Percentiles rank a stretch among this genome's conserved stretches.
These are phyloP conservation scores for Metschnikowia corniflorae DNA, from an alignment of 805 yeast genomes.

Conservation along the genomic window DNA sequence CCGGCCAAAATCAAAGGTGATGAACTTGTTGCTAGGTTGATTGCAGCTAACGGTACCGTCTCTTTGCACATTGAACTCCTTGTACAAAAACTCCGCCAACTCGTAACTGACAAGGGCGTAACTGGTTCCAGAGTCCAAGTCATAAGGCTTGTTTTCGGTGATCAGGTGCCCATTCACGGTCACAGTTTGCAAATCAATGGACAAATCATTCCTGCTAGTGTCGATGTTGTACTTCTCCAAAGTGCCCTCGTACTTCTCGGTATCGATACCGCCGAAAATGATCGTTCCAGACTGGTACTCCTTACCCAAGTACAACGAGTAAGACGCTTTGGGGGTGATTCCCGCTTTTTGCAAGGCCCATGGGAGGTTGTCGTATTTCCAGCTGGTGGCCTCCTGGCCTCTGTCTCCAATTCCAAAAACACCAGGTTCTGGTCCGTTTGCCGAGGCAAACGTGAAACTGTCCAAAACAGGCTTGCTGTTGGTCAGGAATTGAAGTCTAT, in stretches of 20 bases:
- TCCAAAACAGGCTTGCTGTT: slow-evolving; percentile 6
- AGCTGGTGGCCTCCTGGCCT: slow-evolving; percentile 7
- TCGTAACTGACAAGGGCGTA: slow-evolving; percentile 11
- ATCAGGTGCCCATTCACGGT: slow-evolving; percentile 9
- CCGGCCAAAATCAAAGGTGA: slow-evolving; percentile 12
- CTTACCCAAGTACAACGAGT: slow-evolving; percentile 58
- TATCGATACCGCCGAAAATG: slow-evolving; percentile 42
- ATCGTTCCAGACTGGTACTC: slow-evolving; percentile 27
- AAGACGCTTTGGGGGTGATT: slow-evolving; percentile 49
- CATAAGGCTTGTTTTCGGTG: slow-evolving; percentile 6
- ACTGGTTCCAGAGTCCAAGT: slow-evolving; percentile 16
- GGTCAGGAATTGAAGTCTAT: slow-evolving; percentile 8
- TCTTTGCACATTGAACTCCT: slow-evolving; percentile 4
- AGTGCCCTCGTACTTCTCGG: slow-evolving; percentile 29
- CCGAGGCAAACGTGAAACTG: slow-evolving; percentile 13
- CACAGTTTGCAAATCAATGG: slow-evolving; percentile 7
- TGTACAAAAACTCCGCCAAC: slow-evolving; percentile 8
- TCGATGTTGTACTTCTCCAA: slow-evolving; percentile 7
- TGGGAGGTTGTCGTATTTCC: slow-evolving; percentile 51
- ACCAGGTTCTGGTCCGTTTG: slow-evolving; percentile 4
- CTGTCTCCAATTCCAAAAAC: slow-evolving; percentile 13
- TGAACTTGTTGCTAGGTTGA: slow-evolving; percentile 15
- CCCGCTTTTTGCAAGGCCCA: slow-evolving; percentile 55
- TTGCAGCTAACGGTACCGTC: slow-evolving; percentile 13
- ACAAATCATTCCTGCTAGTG: slow-evolving; percentile 5